A percentile compares a stretch with the other conserved stretches of the same genome.
phyloP scores from a whole-genome alignment of 176 grass and related monocot genomes.

The Alopecurus myosuroides region DNA sequence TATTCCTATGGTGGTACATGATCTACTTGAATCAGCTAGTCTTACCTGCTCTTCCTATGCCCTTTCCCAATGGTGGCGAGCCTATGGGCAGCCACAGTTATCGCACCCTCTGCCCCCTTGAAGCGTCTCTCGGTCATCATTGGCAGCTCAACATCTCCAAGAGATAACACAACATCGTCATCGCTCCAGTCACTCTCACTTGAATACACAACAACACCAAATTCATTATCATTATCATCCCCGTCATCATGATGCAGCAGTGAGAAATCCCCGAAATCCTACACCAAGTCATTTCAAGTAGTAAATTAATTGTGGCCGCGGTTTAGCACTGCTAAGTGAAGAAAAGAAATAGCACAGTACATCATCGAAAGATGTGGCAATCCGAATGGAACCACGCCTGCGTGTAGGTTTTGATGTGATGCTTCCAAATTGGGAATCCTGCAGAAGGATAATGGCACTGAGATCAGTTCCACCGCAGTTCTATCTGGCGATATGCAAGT shows the following conservation, averaged over 20 bases:
- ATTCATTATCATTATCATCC: background rate
- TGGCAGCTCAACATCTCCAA: slow-evolving; percentile 53
- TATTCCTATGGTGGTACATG: background rate
- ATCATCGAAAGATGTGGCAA: slow-evolving; percentile 22
- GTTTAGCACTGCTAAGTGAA: background rate
- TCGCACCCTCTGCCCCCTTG: slow-evolving; percentile 40
- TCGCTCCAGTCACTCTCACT: slow-evolving; percentile 76
- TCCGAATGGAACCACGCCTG: background rate
- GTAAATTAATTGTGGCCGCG: background rate
- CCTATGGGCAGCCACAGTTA: slow-evolving; percentile 61
- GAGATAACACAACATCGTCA: slow-evolving; percentile 44
- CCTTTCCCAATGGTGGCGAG: slow-evolving; percentile 35
- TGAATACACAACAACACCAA: slow-evolving; percentile 37
- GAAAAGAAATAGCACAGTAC: background rate
- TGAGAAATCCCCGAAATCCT: slow-evolving; percentile 38
- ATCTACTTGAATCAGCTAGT: background rate
- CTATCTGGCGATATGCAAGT: background rate
- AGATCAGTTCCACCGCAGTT: background rate
- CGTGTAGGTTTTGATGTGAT: background rate
- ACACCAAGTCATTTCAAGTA: background rate
- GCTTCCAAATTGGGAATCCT: background rate
- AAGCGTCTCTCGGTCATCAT: slow-evolving; percentile 27
- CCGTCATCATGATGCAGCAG: slow-evolving; percentile 11
- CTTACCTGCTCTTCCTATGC: slow-evolving; percentile 51
- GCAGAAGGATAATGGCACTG: background rate